These are phyloP conservation scores for Cadophora sp. DNA, from an alignment of 2,329 filamentous ascomycete species.

Conservation along the genomic window DNA sequence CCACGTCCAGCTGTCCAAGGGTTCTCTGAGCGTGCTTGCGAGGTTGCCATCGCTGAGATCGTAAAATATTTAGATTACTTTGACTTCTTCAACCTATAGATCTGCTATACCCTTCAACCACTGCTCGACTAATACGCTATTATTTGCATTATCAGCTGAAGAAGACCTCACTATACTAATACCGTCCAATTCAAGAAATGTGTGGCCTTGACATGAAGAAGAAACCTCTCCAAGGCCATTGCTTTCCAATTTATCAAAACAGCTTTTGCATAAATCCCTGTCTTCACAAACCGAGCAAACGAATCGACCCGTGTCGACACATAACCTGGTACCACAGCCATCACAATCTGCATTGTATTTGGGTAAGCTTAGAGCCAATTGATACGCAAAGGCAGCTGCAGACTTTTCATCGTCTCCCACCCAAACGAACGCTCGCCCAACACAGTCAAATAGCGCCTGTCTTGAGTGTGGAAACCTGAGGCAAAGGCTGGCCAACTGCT, in stretches of 20 bases:
- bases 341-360: not conserved
- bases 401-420: not conserved
- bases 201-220: not conserved
- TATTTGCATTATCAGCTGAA: not conserved
- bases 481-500: not conserved
- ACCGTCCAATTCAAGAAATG: not conserved
- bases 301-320: not conserved
- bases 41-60: not conserved
- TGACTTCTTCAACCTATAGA: not conserved
- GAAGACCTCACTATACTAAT: not conserved
- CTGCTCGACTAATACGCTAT: not conserved
- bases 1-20: not conserved
- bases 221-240: not conserved
- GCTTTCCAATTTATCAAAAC: not conserved
- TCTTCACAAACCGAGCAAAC: not conserved
- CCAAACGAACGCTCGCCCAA: not conserved
- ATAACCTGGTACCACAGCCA: not conserved
- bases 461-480: not conserved
- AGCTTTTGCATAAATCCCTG: not conserved
- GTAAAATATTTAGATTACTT: not conserved
- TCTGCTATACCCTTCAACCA: conserved; percentile 2
- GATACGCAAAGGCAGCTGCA: not conserved
- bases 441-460: not conserved
- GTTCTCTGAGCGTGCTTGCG: not conserved
- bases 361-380: not conserved